phyloP scores from a whole-genome alignment of 2,329 filamentous ascomycete genomes.

The Trematosphaeria pertusa region DNA sequence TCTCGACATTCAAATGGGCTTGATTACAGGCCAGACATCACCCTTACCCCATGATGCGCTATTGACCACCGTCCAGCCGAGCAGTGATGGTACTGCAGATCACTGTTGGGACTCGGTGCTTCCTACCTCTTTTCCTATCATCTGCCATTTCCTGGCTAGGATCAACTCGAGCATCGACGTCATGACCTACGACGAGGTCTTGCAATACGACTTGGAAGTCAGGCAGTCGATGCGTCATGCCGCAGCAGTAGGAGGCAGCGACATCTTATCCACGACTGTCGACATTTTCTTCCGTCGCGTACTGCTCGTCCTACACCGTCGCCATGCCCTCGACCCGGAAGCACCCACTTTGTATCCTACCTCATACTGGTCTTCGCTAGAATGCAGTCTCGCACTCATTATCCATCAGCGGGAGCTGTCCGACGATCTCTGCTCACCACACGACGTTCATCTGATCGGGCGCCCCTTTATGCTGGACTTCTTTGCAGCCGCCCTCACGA shows the following conservation, averaged over 20 bases:
- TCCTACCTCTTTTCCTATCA: constrained; percentile 19
- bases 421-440: constrained; percentile 15
- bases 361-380: constrained; percentile 43
- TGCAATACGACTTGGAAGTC: constrained; percentile 23
- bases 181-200: constrained; percentile 25
- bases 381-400: constrained; percentile 38
- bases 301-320: constrained; percentile 34
- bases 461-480: constrained; percentile 34
- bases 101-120: constrained; percentile 22
- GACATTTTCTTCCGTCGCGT: constrained; percentile 38
- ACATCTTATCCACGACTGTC: constrained; percentile 17
- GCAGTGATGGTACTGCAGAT: too few species aligned
- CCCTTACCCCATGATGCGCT: constrained; percentile 18
- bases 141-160: constrained; percentile 18
- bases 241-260: constrained; percentile 11
- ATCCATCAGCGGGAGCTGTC: constrained; percentile 33
- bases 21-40: constrained; percentile 26
- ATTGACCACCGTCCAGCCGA: background rate
- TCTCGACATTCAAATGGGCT: constrained; percentile 25
- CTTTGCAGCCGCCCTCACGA: constrained; percentile 24
- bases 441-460: constrained; percentile 19
- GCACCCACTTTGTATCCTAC: constrained; percentile 28
- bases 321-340: constrained; percentile 26
- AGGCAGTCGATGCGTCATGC: constrained; percentile 15
- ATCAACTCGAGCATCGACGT: constrained; percentile 18